phyloP scores from a whole-genome alignment of 306 rosid genomes.

The Trichosanthes truncata region DNA sequence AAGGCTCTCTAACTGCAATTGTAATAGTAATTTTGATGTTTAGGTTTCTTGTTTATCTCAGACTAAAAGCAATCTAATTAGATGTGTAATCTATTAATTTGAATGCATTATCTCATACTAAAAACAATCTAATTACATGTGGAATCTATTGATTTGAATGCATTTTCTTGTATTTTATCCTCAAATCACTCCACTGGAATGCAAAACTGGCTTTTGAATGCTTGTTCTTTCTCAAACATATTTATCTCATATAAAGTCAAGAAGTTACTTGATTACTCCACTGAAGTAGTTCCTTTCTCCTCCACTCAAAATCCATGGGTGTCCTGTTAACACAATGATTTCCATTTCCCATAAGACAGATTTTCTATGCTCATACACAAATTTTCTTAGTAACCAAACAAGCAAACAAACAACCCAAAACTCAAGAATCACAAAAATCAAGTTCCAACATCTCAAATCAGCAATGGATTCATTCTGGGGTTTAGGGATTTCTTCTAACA shows the following conservation, averaged over 20 bases:
- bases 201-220: conserved; percentile 1
- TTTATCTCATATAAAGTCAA: neutral
- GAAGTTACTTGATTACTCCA: neutral
- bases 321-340: conserved; percentile 31
- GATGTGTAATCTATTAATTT: too few relatives aligned
- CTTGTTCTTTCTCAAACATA: neutral
- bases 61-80: too few relatives aligned
- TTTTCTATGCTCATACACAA: neutral
- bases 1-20: too few relatives aligned
- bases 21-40: too few relatives aligned
- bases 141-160: too few relatives aligned
- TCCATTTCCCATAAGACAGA: neutral
- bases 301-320: conserved; percentile 70
- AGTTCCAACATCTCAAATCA: neutral
- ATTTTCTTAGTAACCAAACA: too few relatives aligned
- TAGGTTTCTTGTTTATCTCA: too few relatives aligned
- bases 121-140: too few relatives aligned
- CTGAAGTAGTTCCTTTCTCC: conserved; percentile 22
- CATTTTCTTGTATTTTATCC: too few relatives aligned
- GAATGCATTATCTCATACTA: too few relatives aligned
- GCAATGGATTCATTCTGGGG: neutral
- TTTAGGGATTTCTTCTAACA: neutral
- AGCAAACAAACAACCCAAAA: neutral
- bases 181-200: too few relatives aligned
- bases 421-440: neutral